Percentiles rank a stretch among this genome's conserved stretches.
Conservation (phyloP, 1,139 yeast genomes). For the Protomyces lactucae-debilis region DNA sequence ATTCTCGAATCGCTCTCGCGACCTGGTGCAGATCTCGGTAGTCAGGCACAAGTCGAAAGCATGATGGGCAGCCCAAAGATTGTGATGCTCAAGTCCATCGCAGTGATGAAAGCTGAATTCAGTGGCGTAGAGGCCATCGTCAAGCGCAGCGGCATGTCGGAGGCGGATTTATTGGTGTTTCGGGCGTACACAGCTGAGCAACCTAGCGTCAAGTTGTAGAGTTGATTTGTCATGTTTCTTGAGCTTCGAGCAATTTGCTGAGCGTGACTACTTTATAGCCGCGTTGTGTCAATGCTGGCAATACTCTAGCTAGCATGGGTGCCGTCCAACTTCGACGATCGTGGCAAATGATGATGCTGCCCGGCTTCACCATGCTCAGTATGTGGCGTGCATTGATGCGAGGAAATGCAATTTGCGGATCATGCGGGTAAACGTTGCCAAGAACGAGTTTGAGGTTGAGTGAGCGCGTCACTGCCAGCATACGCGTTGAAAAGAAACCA, state of each 20-base stretch:
- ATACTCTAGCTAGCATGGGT: constrained; percentile 9
- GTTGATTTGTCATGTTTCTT: neutral
- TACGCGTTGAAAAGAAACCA: constrained; percentile 14
- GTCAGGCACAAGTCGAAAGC: neutral
- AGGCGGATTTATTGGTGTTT: neutral
- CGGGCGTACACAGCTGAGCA: neutral
- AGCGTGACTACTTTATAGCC: constrained; percentile 15
- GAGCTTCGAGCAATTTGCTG: neutral
- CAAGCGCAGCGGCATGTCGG: neutral
- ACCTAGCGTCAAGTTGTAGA: neutral
- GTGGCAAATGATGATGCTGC: constrained; percentile 24
- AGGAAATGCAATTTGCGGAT: constrained; percentile 14
- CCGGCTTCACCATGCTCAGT: constrained; percentile 7
- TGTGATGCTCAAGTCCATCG: neutral
- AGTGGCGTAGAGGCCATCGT: neutral
- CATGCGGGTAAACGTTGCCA: constrained; percentile 24
- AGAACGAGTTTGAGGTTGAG: constrained; percentile 2
- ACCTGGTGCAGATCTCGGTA: neutral
- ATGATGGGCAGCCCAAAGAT: neutral
- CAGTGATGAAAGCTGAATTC: neutral
- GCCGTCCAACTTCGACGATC: constrained; percentile 23
- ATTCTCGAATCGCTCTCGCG: neutral
- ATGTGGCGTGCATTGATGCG: constrained; percentile 23
- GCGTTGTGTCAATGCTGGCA: constrained; percentile 4
- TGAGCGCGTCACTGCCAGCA: neutral